A percentile compares a stretch with the other conserved stretches of the same genome.
Evolutionary conservation across 2,329 filamentous ascomycete genomes (phyloP).

Genomic region (Colletotrichum sp.): DNA sequence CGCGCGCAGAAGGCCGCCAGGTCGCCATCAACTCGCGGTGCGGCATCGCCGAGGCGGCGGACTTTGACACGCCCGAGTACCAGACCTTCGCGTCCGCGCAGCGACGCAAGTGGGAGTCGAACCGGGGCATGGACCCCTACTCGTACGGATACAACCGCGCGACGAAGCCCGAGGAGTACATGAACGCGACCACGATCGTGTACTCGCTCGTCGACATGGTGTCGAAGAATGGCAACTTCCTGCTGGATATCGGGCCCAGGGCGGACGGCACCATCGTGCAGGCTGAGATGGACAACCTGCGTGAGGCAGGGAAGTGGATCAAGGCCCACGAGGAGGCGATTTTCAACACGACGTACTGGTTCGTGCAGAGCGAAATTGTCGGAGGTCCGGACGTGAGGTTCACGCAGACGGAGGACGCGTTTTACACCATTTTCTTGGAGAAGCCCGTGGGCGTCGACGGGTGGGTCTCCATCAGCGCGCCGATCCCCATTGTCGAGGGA

Average conservation of each 20-base stretch:
- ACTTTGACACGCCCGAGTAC: conserved; percentile 67
- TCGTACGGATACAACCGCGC: conserved; percentile 65
- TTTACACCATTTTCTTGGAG: conserved; percentile 54
- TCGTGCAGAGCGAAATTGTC: conserved; percentile 47
- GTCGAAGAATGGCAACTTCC: conserved; percentile 60
- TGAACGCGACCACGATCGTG: conserved; percentile 56
- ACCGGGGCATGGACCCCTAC: conserved; percentile 64
- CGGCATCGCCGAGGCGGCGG: conserved; percentile 46
- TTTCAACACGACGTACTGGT: conserved; percentile 63
- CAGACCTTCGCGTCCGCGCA: conserved; percentile 45
- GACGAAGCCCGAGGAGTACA: conserved; percentile 52
- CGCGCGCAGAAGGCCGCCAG: conserved; percentile 44
- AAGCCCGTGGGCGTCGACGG: conserved; percentile 36
- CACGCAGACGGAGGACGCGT: conserved; percentile 56
- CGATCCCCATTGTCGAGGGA: conserved; percentile 50
- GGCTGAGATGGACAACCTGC: conserved; percentile 50
- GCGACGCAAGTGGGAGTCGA: conserved; percentile 62
- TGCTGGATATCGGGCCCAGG: conserved; percentile 61
- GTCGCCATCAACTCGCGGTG: conserved; percentile 63
- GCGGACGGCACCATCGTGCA: conserved; percentile 59
- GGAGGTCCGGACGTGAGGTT: conserved; percentile 46
- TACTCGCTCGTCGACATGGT: conserved; percentile 56
- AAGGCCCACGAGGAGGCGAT: conserved; percentile 57
- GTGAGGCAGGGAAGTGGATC: conserved; percentile 60
- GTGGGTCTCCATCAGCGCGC: conserved; percentile 43